A percentile compares a stretch with the other conserved stretches of the same genome.
Evolutionary conservation across 2,329 filamentous ascomycete genomes (phyloP).

Genomic region (Aureobasidium sp.): DNA sequence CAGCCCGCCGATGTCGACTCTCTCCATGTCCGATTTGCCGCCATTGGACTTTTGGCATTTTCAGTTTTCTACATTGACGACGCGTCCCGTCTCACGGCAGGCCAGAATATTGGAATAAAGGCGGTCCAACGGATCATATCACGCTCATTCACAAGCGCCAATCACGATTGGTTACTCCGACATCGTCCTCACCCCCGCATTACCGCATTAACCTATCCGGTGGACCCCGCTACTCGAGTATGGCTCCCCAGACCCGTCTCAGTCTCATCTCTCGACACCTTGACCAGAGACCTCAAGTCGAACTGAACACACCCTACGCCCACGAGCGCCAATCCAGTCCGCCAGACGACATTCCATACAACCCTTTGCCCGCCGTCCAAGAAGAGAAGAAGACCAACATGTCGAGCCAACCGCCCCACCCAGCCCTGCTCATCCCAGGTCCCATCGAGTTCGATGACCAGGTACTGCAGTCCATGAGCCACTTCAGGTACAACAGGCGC

Average conservation of each 20-base stretch:
- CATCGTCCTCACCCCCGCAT: slow-evolving; percentile 4
- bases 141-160: neutral
- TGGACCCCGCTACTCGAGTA: neutral
- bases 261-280: slow-evolving; percentile 57
- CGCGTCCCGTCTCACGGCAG: neutral
- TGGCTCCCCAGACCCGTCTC: slow-evolving; percentile 36
- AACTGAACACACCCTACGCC: slow-evolving; percentile 58
- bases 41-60: slow-evolving; percentile 6
- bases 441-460: slow-evolving; percentile 99
- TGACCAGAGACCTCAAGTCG: slow-evolving; percentile 48
- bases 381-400: slow-evolving; percentile 37
- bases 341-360: slow-evolving; percentile 49
- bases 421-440: slow-evolving; percentile 86
- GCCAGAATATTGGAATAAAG: neutral
- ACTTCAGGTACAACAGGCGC: slow-evolving; percentile 63
- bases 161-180: neutral
- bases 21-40: slow-evolving; percentile 6
- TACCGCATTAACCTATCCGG: neutral
- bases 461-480: slow-evolving; percentile 88
- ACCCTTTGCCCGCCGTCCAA: slow-evolving; percentile 19
- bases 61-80: neutral
- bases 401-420: slow-evolving; percentile 54
- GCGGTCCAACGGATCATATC: neutral
- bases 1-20: slow-evolving; percentile 2
- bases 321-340: slow-evolving; percentile 48